Evolutionary conservation across 2,329 filamentous ascomycete species (phyloP).

Genomic region (Fusarium musae): DNA sequence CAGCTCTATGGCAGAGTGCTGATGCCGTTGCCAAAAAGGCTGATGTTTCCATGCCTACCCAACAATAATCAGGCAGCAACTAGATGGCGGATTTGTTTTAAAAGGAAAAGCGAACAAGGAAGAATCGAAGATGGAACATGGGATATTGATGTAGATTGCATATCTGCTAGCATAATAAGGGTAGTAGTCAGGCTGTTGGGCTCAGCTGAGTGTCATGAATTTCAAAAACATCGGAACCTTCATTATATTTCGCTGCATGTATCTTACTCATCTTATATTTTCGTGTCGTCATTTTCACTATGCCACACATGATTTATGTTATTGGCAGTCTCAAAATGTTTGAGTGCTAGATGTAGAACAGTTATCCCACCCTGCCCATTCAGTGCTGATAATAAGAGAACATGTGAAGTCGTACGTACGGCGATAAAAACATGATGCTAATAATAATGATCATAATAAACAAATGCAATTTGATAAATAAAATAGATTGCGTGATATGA

Average conservation of each 20-base stretch:
- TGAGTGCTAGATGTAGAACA: background rate
- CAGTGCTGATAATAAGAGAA: background rate
- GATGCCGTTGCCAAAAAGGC: conserved; percentile 89
- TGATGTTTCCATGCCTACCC: conserved; percentile 84
- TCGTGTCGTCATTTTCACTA: background rate
- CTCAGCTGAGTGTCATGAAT: conserved; percentile 14
- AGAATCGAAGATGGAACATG: conserved; percentile 11
- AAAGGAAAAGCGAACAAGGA: background rate
- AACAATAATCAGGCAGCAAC: conserved; percentile 43
- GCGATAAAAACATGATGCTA: background rate
- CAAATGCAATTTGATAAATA: conserved; percentile 22
- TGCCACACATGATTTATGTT: background rate
- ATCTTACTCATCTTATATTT: background rate
- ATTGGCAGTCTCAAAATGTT: background rate
- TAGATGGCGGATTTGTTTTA: background rate
- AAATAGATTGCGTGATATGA: conserved; percentile 30
- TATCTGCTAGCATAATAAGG: conserved; percentile 20
- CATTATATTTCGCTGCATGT: background rate
- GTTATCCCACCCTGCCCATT: background rate
- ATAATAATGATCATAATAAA: background rate
- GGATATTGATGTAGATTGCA: conserved; percentile 5
- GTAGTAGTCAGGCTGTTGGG: background rate
- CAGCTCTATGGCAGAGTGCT: conserved; percentile 85
- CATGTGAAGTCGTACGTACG: background rate
- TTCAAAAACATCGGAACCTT: conserved; percentile 24